Evolutionary conservation across 495 filamentous ascomycete genomes (phyloP).

Genomic region (Penicillium longicatenatum): DNA sequence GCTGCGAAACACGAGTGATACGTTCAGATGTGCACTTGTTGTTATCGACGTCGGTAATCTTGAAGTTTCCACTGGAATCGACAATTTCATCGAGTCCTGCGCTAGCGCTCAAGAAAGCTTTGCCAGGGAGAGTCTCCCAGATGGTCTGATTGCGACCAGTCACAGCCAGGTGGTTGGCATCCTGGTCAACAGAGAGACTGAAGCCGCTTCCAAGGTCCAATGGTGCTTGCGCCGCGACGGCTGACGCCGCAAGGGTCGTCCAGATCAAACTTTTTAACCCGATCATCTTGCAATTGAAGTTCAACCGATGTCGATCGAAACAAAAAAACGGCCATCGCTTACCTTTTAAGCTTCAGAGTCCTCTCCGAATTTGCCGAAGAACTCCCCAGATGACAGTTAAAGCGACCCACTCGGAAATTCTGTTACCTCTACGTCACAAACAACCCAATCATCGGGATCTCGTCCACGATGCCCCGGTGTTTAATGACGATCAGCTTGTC

Average conservation of each 20-base stretch:
- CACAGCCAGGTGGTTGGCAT: constrained; percentile 18
- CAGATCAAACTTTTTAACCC: constrained; percentile 17
- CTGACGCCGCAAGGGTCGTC: constrained; percentile 14
- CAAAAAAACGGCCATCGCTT: neutral
- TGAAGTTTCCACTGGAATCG: constrained; percentile 27
- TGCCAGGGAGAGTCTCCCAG: constrained; percentile 23
- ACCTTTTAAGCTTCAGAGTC: neutral
- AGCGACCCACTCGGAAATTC: neutral
- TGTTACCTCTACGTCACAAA: constrained; percentile 1
- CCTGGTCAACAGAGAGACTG: constrained; percentile 12
- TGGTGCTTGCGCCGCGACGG: constrained; percentile 15
- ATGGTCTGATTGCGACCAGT: constrained; percentile 12
- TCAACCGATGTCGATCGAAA: neutral
- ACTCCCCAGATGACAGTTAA: neutral
- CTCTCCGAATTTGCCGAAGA: neutral
- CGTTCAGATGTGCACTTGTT: constrained; percentile 25
- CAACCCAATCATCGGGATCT: neutral
- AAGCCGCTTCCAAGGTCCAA: constrained; percentile 25
- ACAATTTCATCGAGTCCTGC: constrained; percentile 21
- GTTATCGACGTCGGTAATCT: constrained; percentile 25
- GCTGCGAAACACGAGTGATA: constrained; percentile 11
- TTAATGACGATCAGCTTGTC: constrained; percentile 20
- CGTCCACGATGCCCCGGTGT: neutral
- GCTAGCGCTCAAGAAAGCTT: constrained; percentile 25
- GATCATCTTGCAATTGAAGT: constrained; percentile 18